Base-by-base conservation (phyloP, 169 alveolate genomes). In the Perkinsus marinus region DNA sequence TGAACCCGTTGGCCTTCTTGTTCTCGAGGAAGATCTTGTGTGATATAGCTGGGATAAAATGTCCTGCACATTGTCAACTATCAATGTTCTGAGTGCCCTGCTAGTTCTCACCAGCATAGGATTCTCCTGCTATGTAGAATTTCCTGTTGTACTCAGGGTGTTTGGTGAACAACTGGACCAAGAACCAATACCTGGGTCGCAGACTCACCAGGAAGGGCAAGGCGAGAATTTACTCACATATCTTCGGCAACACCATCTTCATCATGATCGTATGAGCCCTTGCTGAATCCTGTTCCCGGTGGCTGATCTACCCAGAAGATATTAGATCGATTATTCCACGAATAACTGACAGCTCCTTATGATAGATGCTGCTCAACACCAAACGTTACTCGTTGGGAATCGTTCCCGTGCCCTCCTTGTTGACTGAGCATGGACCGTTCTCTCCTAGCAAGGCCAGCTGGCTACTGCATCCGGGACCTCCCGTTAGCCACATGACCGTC, bases 401-500 rank as follows among this genome's bases (percentile, higher is more conserved):
- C 89, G 93, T 68, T 39, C 90, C 57, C 0, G n/a, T 89, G 30
- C 91, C 90, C 39, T 89, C 90, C 68, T 91, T 91, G 89, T 91
- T 69, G 39, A 93, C 93, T 26, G 91, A 37, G 41, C 93, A 93
- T 9, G 97, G 97, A 0, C 98, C 98, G 79, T 95, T 94, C 94
- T 97, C 98, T 34, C 95, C 93, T 68, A 95, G 90, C 92, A 95
- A 92, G 19, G 97, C 98, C 90, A 95, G 68, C 94, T 95, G 92
- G 46, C 96, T 94, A 36, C 96, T 93, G 92, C 98, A 97, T 39
- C 98, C 96, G 68, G 92, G 98, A 39, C 98, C 98, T n/a, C 98
- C 98, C 39, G 96, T 94, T 90, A 96, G 95, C 98, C 98, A 96
- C 39, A 97, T 89, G 46, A 97, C 94, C 89, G 96, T 57, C 6